A percentile compares a stretch with the other conserved stretches of the same genome.
These are phyloP conservation scores for Galerina marginata DNA, from an alignment of 768 basidiomycete genomes.

Conservation along the genomic window DNA sequence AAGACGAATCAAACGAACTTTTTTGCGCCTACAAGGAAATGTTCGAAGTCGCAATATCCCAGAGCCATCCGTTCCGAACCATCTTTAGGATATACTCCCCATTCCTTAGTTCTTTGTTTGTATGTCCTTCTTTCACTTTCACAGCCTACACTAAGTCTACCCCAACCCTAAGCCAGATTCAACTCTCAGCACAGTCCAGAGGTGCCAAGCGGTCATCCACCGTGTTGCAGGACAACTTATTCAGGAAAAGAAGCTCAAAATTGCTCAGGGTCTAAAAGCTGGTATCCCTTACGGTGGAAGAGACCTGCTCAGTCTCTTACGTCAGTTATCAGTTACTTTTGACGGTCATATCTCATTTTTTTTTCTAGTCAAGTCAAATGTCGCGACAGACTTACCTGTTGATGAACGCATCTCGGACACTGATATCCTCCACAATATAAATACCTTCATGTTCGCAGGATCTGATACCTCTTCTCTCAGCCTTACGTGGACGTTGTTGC, in stretches of 20 bases:
- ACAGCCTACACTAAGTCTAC: neutral
- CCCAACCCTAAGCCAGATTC: conserved; percentile 54
- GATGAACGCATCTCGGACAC: conserved; percentile 85
- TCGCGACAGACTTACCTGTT: conserved; percentile 67
- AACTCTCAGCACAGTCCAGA: conserved; percentile 51
- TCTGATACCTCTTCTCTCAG: conserved; percentile 87
- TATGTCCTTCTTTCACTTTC: conserved; percentile 36
- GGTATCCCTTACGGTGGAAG: conserved; percentile 62
- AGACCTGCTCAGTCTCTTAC: conserved; percentile 78
- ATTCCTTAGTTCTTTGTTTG: conserved; percentile 55
- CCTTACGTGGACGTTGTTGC: conserved; percentile 83
- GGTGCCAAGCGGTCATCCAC: conserved; percentile 66
- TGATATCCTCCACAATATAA: conserved; percentile 85
- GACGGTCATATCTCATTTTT: neutral
- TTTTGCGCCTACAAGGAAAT: conserved; percentile 85
- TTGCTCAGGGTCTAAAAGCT: conserved; percentile 60
- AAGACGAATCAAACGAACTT: conserved; percentile 78
- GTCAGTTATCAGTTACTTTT: conserved; percentile 49
- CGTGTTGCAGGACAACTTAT: conserved; percentile 78
- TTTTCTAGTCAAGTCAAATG: conserved; percentile 78
- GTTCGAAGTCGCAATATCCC: conserved; percentile 76
- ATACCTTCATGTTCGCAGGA: conserved; percentile 90
- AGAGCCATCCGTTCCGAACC: conserved; percentile 49
- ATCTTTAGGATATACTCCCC: conserved; percentile 66
- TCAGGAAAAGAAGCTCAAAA: conserved; percentile 77